phyloP scores from a whole-genome alignment of 164 flowering plant species.

The Platanus orientalis region DNA sequence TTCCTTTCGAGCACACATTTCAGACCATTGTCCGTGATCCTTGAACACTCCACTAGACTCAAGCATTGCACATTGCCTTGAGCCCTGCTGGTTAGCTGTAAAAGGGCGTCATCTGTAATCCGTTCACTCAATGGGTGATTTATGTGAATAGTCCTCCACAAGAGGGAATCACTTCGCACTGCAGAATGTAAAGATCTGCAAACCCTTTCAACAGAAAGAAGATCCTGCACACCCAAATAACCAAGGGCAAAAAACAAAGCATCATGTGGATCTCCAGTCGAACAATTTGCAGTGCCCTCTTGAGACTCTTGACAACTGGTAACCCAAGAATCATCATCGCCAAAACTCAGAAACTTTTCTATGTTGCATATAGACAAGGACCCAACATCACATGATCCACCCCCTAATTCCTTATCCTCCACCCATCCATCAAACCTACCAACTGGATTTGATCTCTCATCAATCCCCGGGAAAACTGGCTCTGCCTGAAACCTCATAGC shows the following conservation, averaged over 20 bases:
- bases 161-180: slow-evolving; percentile 47
- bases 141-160: slow-evolving; percentile 76
- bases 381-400: slow-evolving; percentile 14
- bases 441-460: slow-evolving; percentile 5
- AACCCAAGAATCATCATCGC: slow-evolving; percentile 14
- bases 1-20: slow-evolving; percentile 61
- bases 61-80: slow-evolving; percentile 62
- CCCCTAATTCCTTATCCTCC: slow-evolving; percentile 22
- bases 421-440: slow-evolving; percentile 18
- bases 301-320: slow-evolving; percentile 4
- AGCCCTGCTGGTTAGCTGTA: slow-evolving; percentile 57
- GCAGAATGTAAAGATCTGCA: slow-evolving; percentile 52
- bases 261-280: slow-evolving; percentile 43
- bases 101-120: slow-evolving; percentile 67
- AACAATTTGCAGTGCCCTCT: slow-evolving; percentile 10
- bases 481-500: slow-evolving; percentile 45
- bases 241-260: slow-evolving; percentile 57
- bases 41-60: slow-evolving; percentile 64
- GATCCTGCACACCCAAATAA: slow-evolving; percentile 63
- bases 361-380: slow-evolving; percentile 18
- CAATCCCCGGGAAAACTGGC: slow-evolving; percentile 18
- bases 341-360: slow-evolving; percentile 21
- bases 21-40: slow-evolving; percentile 75
- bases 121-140: slow-evolving; percentile 64
- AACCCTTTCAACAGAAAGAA: slow-evolving; percentile 58